Evolutionary conservation across 495 filamentous ascomycete genomes (phyloP), one percentile per base, ranked within the genome.

Genomic region (Tuber indicum): DNA sequence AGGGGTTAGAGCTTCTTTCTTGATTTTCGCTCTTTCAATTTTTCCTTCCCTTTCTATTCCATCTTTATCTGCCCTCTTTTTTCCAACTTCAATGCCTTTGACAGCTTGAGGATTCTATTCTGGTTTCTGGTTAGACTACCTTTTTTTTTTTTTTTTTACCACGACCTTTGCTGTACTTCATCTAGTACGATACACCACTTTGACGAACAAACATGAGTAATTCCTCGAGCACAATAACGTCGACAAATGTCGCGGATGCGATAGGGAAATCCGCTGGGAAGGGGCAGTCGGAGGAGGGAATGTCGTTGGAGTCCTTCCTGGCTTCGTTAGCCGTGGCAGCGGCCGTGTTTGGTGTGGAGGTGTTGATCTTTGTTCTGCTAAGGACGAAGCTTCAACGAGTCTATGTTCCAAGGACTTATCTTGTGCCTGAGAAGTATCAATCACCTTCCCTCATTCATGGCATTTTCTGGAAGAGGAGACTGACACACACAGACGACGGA

Each of bases 381-480:
- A 91, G 93, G 79, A 88, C 91, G 75, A 94, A 92, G 81, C 84
- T 97, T 66, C 89, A 89, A 3, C 89, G 94, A 77, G 96, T 98
- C 81, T 98, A 96, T 91, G 96, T 86, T 91, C 94, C 94, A 0
- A 91, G 94, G 85, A 96, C 94, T 14, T 98, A 93, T 83, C 88
- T 98, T 26, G 95, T 98, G 10, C 92, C 94, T 19, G 92, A 96
- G 85, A 90, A 91, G 85, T 93, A 95, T 85, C 90, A 92, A 95
- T 85, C 90, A 92, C 78, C 41, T 71, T 49, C 16, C 16, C n/a
- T 66, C 71, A 39, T 42, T 23, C 21, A 42, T 49, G 8, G 32
- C 41, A 46, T 73, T 49, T 9, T 45, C 32, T 49, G 26, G 7
- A 32, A 32, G 52, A 32, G 52, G 23, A 1, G 26, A 43, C 46